Conservation (phyloP, 495 filamentous ascomycete genomes). For the Margaritispora aquatica region DNA sequence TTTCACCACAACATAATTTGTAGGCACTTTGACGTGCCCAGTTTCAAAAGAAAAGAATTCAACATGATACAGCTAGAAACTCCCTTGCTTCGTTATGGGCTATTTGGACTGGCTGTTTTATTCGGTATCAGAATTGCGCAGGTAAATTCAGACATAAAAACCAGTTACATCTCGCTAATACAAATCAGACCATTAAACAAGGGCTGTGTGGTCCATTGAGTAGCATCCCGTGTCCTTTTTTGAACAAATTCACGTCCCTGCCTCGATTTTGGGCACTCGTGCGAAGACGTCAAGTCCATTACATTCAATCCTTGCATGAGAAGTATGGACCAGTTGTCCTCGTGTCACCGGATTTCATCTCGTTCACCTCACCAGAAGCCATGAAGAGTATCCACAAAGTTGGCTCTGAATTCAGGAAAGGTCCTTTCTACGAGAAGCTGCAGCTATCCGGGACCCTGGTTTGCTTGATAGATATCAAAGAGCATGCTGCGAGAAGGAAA, state of each 20-base stretch:
- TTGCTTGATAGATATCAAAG: not conserved
- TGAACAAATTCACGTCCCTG: not conserved
- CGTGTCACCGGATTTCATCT: not conserved
- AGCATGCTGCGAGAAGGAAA: not conserved
- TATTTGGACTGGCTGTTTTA: too few species aligned
- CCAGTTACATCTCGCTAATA: too few species aligned
- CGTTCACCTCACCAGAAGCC: not conserved
- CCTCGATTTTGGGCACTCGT: not conserved
- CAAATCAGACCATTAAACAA: not conserved
- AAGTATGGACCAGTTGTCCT: not conserved
- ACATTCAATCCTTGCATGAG: not conserved
- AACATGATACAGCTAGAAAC: too few species aligned
- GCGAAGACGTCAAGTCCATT: not conserved
- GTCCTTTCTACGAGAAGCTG: not conserved
- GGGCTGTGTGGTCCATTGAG: not conserved
- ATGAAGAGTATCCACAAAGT: not conserved
- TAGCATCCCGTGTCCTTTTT: not conserved
- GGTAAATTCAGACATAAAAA: too few species aligned
- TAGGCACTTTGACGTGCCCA: too few species aligned
- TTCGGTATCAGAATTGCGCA: too few species aligned
- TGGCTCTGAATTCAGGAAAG: not conserved
- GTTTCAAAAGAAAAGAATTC: too few species aligned
- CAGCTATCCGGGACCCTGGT: not conserved
- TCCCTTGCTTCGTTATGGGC: too few species aligned
- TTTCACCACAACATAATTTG: too few species aligned